Evolutionary conservation across 2,329 filamentous ascomycete genomes (phyloP), one percentile per base, ranked within the genome.

Genomic region (Tolypocladium cylindrosporum): DNA sequence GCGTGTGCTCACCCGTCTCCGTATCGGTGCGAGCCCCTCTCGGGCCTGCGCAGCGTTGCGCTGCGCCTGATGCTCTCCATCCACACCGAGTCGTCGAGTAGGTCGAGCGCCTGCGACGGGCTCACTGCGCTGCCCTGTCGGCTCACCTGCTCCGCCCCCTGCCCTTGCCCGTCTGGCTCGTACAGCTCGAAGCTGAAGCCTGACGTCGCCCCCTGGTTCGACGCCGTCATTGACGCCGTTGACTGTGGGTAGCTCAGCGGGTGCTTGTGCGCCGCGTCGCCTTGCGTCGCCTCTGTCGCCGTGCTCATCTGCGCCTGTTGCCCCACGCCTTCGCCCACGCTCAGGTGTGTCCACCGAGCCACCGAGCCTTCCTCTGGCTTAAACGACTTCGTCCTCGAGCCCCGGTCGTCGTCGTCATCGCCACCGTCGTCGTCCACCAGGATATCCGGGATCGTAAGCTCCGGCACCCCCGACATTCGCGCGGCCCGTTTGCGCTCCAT

Each of bases 1-100:
- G 16, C 16, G 8, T 43, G 24, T 48, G 40, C 55, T 65, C 59
- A 69, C 37, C 61, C 59, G 56, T 68, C 68, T 16, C 66, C 67
- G 39, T 71, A 69, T 53, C 68, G 64, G 43, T 69, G 67, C 57
- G 72, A 70, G 43, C 68, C 68, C 55, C 69, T 66, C 31, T 75
- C 70, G 16, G 76, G 75, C 63, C 74, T 76, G 55, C 76, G 75
- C 56, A 81, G 81, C 56, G 91, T 96, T 65, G 94, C 91, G 74
- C 91, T 96, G 61, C 91, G 82, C 62, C 91, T 81, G 63, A 97
- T 91, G 77, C 90, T 96, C 74, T 96, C 90, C 55, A 93, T 90
- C 93, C 93, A 97, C 19, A 89, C 87, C 21, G 90, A 94, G 67
- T 93, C 89, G 67, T 94, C 90, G 57, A 97, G 80, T 68, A 94